Base-by-base conservation (phyloP, 305 asterid genomes). In the Fraxinus xanthoxyloides region DNA sequence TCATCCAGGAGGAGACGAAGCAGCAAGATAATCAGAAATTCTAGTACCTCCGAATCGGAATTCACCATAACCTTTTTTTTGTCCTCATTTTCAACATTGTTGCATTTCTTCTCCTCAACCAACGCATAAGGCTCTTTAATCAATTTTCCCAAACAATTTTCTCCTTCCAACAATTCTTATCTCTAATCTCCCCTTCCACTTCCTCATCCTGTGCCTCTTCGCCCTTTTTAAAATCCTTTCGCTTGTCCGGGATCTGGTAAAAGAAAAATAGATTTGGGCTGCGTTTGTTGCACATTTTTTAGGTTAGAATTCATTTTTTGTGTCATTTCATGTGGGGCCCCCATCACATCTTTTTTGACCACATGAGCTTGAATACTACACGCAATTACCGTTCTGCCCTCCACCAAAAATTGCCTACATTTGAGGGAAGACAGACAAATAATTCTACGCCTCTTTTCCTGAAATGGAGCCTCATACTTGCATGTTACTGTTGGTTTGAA, bases 1-100 rank as follows among this genome's bases (percentile, higher is more conserved):
- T 38, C 12, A 46, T 91, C 93, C 8, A 83, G 89, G 30, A 87
- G 90, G 31, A 77, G 92, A 72, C 82, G 90, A 19, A 88, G 89
- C 93, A 76, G 48, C 78, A 89, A 21, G 51, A 73, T 80, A 54
- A 84, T 61, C 82, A 81, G 82, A 40, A 40, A 56, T 0, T 40
- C 84, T 6, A 32, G 70, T 59, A 26, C 30, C 30, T 26, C 30
- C 30, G 30, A 26, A 26, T 23, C 76, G 21, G 90, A 80, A 43
- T 86, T 86, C 75, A 35, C 72, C 65, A 65, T 75, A 79, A 35
- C 84, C 70, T 56, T 80, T 24, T 84, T 65, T 77, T 82, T 73
- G 40, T 28, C 83, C 65, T 76, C 88, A 38, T 81, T 80, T 61
- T 61, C 82, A 32, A 65, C 80, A 78, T 46, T 69, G 32, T 82